Evolutionary conservation across 441 rosid species (phyloP), one percentile per base, ranked within the genome.

Genomic region (Corymbia citriodora): DNA sequence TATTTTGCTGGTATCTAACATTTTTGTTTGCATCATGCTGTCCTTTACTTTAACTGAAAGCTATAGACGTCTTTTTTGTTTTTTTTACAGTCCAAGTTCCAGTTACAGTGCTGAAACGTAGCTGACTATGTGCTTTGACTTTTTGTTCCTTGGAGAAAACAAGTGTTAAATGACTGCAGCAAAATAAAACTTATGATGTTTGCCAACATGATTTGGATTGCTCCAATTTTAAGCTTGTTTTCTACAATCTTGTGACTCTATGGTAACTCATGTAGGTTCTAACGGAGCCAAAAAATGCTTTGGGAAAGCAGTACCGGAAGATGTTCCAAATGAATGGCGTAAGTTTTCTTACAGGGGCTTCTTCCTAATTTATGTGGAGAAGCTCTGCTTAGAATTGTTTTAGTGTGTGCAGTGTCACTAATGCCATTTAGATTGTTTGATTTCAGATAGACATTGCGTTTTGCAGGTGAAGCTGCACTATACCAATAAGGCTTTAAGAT

Each of bases 221-320:
- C 85, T 79, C 17, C 52, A 79, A 79, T 45, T 79, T 79, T 45
- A 45, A 63, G n/a, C 52, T 79, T 79, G 85, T 23, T 79, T 79
- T 45, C 49, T 40, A 45, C 53, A 2, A 79, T 21, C 52, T 79
- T 10, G 5, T 40, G 85, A 79, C 17, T 79, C 52, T 79, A 17
- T 45, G 3, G 0, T 40, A 45, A 79, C 85, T 40, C 85, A 36
- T 94, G 89, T 92, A 98, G 99, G 99, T 98, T 85, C 93, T 98
- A 91, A 96, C 98, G 2, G 99, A 98, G 91, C 99, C 99, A 36
- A 98, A 97, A 93, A 98, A 98, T 93, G 99, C 99, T 59, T 96
- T 98, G 74, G 98, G 97, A 85, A 98, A 96, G 96, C 99, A 98
- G 92, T 98, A 98, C 95, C 96, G 91, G 94, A 98, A 95, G 94